These are phyloP conservation scores for Dothidotthia symphoricarpi DNA, from an alignment of 2,329 filamentous ascomycete genomes.

Conservation along the genomic window DNA sequence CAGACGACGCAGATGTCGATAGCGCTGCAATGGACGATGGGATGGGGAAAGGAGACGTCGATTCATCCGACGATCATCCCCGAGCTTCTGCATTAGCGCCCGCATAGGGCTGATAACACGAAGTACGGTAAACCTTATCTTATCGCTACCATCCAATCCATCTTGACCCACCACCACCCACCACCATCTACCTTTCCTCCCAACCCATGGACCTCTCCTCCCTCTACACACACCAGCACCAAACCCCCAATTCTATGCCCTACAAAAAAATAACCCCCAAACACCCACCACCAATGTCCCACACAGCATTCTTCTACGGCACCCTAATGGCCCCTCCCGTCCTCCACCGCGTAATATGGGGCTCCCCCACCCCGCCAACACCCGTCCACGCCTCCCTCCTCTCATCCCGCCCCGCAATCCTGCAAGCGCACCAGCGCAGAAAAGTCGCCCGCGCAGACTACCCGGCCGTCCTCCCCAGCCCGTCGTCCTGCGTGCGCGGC, in stretches of 20 bases:
- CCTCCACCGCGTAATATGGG: constrained; percentile 81
- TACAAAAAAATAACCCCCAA: background rate
- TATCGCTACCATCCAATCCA: constrained; percentile 11
- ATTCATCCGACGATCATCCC: too few species aligned
- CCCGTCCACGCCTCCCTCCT: constrained; percentile 54
- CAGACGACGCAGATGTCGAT: background rate
- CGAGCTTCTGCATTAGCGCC: constrained; percentile 32
- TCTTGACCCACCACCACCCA: constrained; percentile 14
- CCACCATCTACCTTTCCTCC: background rate
- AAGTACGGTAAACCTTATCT: constrained; percentile 12
- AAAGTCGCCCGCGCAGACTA: constrained; percentile 73
- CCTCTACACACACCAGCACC: constrained; percentile 10
- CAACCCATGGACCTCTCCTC: constrained; percentile 9
- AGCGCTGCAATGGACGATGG: background rate
- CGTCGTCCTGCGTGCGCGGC: constrained; percentile 61
- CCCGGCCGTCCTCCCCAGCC: constrained; percentile 60
- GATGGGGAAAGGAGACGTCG: constrained; percentile 4
- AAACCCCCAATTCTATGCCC: background rate
- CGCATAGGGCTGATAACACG: constrained; percentile 1
- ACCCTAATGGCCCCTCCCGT: constrained; percentile 81
- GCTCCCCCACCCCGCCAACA: constrained; percentile 51
- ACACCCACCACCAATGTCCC: constrained; percentile 33
- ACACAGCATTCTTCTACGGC: constrained; percentile 66
- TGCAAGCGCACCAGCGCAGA: constrained; percentile 69
- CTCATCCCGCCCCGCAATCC: constrained; percentile 65